phyloP scores from a whole-genome alignment of 352 stramenopile species.

The Globisporangium alternatum region DNA sequence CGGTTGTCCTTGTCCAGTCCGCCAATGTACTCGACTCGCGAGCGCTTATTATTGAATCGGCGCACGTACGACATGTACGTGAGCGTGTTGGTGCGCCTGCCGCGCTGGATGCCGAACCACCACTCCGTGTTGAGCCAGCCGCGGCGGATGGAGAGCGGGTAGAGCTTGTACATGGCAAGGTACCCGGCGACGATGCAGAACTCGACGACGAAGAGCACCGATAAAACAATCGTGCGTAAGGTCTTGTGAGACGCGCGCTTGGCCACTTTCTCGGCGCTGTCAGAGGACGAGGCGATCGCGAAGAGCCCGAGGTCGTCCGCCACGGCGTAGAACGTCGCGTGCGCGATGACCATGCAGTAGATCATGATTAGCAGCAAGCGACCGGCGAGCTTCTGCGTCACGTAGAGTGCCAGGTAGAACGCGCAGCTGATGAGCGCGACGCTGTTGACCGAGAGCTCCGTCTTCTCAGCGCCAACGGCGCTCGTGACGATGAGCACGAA shows the following conservation, averaged over 20 bases:
- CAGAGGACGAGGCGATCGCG: conserved; percentile 6
- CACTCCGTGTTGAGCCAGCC: conserved; percentile 29
- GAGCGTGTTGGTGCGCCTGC: conserved; percentile 29
- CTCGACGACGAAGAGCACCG: conserved; percentile 30
- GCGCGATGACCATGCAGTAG: conserved; percentile 23
- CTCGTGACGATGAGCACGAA: conserved; percentile 25
- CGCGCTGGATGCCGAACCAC: conserved; percentile 36
- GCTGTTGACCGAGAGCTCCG: conserved; percentile 20
- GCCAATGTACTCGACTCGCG: conserved; percentile 39
- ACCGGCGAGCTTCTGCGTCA: conserved; percentile 14
- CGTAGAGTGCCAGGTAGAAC: conserved; percentile 24
- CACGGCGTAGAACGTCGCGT: conserved; percentile 26
- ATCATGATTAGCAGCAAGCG: conserved; percentile 21
- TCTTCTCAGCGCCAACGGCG: conserved; percentile 18
- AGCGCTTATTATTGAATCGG: conserved; percentile 11
- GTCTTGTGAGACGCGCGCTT: conserved; percentile 10
- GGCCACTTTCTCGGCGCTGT: background rate
- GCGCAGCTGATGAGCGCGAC: conserved; percentile 18
- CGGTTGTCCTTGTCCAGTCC: conserved; percentile 35
- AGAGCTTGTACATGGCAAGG: conserved; percentile 37
- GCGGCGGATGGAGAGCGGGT: conserved; percentile 33
- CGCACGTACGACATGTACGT: conserved; percentile 24
- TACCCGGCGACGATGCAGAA: conserved; percentile 29
- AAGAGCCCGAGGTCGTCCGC: conserved; percentile 28
- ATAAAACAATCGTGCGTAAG: conserved; percentile 17